Conservation (phyloP, 2,329 filamentous ascomycete species). For the Byssochlamys sp. region DNA sequence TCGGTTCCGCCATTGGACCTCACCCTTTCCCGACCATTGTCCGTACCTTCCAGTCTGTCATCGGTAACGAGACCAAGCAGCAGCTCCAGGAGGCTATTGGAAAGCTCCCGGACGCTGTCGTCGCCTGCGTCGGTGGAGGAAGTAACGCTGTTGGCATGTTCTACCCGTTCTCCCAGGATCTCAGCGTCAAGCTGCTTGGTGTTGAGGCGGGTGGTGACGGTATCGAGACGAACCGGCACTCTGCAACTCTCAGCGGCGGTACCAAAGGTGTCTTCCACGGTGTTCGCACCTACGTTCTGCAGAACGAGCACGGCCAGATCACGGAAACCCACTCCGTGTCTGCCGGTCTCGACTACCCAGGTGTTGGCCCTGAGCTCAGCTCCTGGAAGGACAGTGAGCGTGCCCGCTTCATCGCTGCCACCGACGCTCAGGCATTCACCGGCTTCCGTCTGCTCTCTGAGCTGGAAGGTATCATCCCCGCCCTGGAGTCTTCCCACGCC, state of each 20-base stretch:
- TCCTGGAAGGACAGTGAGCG: conserved; percentile 85
- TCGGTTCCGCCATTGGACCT: conserved; percentile 91
- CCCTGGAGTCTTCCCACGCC: conserved; percentile 85
- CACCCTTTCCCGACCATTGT: conserved; percentile 98
- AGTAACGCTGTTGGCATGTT: conserved; percentile 97
- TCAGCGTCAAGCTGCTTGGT: conserved; percentile 74
- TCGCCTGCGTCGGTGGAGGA: conserved; percentile 91
- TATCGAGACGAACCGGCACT: conserved; percentile 73
- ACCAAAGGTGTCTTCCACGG: conserved; percentile 90
- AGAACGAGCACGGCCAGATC: conserved; percentile 88
- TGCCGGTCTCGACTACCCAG: conserved; percentile 91
- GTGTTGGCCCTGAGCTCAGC: conserved; percentile 84
- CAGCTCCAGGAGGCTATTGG: conserved; percentile 78
- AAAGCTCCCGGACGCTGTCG: conserved; percentile 87
- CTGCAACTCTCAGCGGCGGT: conserved; percentile 76
- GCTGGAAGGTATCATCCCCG: conserved; percentile 92
- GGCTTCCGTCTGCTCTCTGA: conserved; percentile 79
- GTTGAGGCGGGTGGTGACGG: conserved; percentile 95
- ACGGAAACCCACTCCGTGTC: conserved; percentile 91
- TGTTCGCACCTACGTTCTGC: conserved; percentile 88
- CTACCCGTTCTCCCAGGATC: conserved; percentile 83
- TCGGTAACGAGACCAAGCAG: conserved; percentile 84
- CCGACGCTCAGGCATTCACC: conserved; percentile 77
- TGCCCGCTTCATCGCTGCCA: conserved; percentile 81
- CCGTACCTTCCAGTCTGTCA: conserved; percentile 92